phyloP scores from a whole-genome alignment of 2,329 filamentous ascomycete genomes.

The Paecilomyces niveus region DNA sequence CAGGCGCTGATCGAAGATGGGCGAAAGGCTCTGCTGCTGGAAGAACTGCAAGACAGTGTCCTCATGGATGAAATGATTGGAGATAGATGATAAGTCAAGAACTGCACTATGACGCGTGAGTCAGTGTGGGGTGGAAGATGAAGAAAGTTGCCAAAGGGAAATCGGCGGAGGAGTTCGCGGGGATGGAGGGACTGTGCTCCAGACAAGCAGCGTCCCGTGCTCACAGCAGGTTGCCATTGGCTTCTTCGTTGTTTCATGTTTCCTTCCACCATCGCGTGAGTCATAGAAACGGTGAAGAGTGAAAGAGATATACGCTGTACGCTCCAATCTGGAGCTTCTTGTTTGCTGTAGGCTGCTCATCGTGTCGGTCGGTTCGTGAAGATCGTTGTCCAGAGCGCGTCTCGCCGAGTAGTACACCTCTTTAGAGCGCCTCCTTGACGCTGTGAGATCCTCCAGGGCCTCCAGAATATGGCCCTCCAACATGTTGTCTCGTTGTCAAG shows the following conservation, averaged over 20 bases:
- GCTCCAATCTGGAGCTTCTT: not conserved
- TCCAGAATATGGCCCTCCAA: not conserved
- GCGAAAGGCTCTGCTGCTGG: not conserved
- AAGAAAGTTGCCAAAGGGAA: not conserved
- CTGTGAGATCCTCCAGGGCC: not conserved
- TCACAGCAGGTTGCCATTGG: not conserved
- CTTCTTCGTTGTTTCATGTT: not conserved
- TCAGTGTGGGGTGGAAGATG: not conserved
- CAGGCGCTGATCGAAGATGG: not conserved
- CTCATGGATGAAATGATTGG: not conserved
- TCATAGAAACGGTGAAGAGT: not conserved
- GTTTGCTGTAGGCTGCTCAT: not conserved
- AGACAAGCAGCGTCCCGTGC: not conserved
- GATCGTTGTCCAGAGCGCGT: not conserved
- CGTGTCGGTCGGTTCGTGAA: not conserved
- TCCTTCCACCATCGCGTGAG: not conserved
- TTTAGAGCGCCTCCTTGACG: not conserved
- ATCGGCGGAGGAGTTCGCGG: not conserved
- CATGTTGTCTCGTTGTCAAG: too few relatives aligned
- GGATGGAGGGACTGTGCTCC: not conserved
- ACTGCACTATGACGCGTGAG: constrained; percentile 4
- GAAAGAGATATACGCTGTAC: not conserved
- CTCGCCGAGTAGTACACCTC: not conserved
- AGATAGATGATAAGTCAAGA: not conserved
- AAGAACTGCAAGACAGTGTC: not conserved